These are phyloP conservation scores for Chaetomium tenue DNA, from an alignment of 495 filamentous ascomycete genomes.

Conservation along the genomic window DNA sequence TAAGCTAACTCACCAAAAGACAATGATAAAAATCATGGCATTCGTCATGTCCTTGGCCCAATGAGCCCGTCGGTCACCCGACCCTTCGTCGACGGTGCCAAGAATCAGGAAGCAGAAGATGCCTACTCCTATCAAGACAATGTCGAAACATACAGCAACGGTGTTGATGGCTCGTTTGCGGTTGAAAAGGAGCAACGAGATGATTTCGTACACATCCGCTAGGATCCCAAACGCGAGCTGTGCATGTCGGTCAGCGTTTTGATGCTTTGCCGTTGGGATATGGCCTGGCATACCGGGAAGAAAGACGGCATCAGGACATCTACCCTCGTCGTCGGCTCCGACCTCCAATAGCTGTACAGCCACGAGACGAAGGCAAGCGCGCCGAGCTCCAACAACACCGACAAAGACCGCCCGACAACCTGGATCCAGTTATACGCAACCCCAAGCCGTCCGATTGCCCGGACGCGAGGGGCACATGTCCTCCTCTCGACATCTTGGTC, in stretches of 20 bases:
- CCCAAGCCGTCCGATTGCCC: constrained; percentile 16
- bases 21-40: constrained; percentile 36
- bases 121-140: constrained; percentile 22
- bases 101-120: constrained; percentile 34
- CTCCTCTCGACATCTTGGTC: not conserved
- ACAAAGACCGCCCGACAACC: constrained; percentile 20
- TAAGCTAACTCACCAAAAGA: constrained; percentile 26
- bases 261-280: not conserved
- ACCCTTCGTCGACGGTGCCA: constrained; percentile 18
- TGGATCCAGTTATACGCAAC: constrained; percentile 26
- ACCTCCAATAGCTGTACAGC: constrained; percentile 25
- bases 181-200: constrained; percentile 24
- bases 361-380: constrained; percentile 25
- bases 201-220: constrained; percentile 26
- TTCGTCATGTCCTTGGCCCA: constrained; percentile 29
- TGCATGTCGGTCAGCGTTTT: not conserved
- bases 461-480: not conserved
- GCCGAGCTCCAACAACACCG: constrained; percentile 23
- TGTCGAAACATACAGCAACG: constrained; percentile 25
- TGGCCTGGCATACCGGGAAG: constrained; percentile 26
- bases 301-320: constrained; percentile 33
- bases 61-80: constrained; percentile 1
- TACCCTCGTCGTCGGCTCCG: constrained; percentile 23
- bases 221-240: constrained; percentile 24
- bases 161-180: constrained; percentile 27